These are phyloP conservation scores for Cyberlindnera petersonii DNA, from an alignment of 805 yeast species.

Conservation along the genomic window DNA sequence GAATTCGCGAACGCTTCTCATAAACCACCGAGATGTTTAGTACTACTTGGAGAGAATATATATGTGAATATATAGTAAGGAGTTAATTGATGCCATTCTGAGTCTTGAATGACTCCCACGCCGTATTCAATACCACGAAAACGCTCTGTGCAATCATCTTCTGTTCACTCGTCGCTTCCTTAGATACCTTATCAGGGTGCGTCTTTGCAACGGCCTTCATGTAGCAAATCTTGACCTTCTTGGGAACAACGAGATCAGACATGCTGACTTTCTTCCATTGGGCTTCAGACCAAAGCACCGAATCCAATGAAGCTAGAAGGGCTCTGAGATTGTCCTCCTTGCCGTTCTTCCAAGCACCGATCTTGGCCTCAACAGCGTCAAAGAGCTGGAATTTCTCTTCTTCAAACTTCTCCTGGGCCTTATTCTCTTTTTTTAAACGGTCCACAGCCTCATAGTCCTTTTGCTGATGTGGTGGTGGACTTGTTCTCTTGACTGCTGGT, in stretches of 20 bases:
- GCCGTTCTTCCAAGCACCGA: constrained; percentile 64
- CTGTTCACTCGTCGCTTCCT: constrained; percentile 57
- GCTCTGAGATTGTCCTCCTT: constrained; percentile 81
- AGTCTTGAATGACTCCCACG: constrained; percentile 82
- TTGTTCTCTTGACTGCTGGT: constrained; percentile 9
- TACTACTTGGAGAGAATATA: no score
- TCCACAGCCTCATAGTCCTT: constrained; percentile 43
- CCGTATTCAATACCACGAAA: constrained; percentile 74
- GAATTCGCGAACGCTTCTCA: constrained; percentile 3
- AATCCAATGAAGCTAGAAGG: constrained; percentile 63
- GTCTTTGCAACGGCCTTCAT: constrained; percentile 90
- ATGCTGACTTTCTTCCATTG: constrained; percentile 65
- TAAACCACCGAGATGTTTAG: no score
- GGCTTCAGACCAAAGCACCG: constrained; percentile 61
- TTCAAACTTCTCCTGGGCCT: constrained; percentile 44
- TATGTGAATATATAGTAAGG: no score
- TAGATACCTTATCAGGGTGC: constrained; percentile 77
- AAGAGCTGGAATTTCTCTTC: constrained; percentile 55
- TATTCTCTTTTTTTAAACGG: constrained; percentile 46
- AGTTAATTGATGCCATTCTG: constrained; percentile 43
- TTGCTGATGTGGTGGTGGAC: constrained; percentile 9
- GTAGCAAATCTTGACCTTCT: constrained; percentile 80
- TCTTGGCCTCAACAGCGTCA: constrained; percentile 54
- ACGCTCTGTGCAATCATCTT: constrained; percentile 85
- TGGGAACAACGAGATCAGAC: constrained; percentile 80